A percentile compares a stretch with the other conserved stretches of the same genome.
Evolutionary conservation across 2,329 filamentous ascomycete genomes (phyloP).

Genomic region (Aspergillus ochraceoroseus): DNA sequence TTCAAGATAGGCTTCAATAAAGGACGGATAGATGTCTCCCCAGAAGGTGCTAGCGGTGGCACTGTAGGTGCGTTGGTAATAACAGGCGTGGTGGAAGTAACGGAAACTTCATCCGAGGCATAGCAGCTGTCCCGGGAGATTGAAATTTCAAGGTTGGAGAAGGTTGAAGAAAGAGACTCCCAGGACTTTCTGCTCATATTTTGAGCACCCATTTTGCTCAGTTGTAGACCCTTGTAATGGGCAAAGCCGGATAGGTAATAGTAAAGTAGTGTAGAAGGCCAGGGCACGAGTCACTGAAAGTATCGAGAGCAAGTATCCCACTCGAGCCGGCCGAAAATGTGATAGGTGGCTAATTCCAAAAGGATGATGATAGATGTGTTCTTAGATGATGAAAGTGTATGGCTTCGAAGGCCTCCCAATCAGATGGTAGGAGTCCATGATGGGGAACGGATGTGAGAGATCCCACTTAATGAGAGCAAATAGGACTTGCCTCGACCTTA

Average conservation of each 20-base stretch:
- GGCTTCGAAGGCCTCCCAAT: conserved; percentile 33
- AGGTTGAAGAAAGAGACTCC: conserved; percentile 37
- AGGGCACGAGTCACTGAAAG: neutral
- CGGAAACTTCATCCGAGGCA: conserved; percentile 37
- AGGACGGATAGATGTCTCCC: conserved; percentile 23
- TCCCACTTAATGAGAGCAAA: conserved; percentile 29
- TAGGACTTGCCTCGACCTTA: conserved; percentile 24
- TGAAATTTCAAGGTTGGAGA: conserved; percentile 36
- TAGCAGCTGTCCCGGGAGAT: conserved; percentile 40
- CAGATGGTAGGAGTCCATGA: conserved; percentile 29
- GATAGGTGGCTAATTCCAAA: conserved; percentile 7
- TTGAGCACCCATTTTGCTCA: conserved; percentile 26
- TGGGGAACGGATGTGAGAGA: conserved; percentile 24
- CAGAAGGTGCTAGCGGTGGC: conserved; percentile 22
- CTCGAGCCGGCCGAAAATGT: conserved; percentile 3
- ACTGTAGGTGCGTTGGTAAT: conserved; percentile 22
- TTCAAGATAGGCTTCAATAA: conserved; percentile 36
- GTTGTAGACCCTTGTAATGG: neutral
- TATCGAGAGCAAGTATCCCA: conserved; percentile 2
- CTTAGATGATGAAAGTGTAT: conserved; percentile 18
- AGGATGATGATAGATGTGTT: conserved; percentile 8
- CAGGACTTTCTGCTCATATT: conserved; percentile 31
- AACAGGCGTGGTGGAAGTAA: conserved; percentile 28
- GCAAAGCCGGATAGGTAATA: neutral
- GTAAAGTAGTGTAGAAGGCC: neutral